A percentile compares a stretch with the other conserved stretches of the same genome.
Conservation (phyloP, 169 alveolate species). For the Plasmodium knowlesi region DNA sequence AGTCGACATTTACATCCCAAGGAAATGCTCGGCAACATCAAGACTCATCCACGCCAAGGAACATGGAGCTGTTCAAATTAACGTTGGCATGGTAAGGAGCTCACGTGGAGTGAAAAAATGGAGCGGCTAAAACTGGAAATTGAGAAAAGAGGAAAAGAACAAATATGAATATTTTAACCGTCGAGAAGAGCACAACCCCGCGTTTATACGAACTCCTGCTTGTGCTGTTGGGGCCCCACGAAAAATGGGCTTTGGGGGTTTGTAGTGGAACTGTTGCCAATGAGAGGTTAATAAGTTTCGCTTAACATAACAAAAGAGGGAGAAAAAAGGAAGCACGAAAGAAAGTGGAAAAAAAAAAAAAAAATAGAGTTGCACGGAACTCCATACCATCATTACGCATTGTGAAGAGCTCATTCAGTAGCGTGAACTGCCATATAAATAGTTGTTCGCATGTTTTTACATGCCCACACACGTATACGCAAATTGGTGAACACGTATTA, state of each 20-base stretch:
- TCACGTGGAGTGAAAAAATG: background rate
- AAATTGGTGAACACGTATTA: constrained; percentile 62
- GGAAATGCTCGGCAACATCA: constrained; percentile 96
- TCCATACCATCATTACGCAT: background rate
- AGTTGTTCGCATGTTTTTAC: background rate
- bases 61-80: constrained; percentile 95
- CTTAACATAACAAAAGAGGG: background rate
- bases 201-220: background rate
- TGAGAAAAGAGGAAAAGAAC: background rate
- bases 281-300: background rate
- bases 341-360: background rate
- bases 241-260: background rate
- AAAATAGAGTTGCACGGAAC: background rate
- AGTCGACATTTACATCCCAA: constrained; percentile 95
- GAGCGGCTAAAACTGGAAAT: background rate
- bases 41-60: constrained; percentile 93
- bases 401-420: background rate
- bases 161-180: background rate
- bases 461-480: background rate
- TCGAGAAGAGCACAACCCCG: background rate
- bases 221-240: background rate
- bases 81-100: constrained; percentile 89
- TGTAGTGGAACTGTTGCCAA: background rate
- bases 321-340: background rate
- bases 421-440: background rate